These are phyloP conservation scores for Fomes fomentarius DNA, from an alignment of 1,284 basidiomycete species.

Conservation along the genomic window DNA sequence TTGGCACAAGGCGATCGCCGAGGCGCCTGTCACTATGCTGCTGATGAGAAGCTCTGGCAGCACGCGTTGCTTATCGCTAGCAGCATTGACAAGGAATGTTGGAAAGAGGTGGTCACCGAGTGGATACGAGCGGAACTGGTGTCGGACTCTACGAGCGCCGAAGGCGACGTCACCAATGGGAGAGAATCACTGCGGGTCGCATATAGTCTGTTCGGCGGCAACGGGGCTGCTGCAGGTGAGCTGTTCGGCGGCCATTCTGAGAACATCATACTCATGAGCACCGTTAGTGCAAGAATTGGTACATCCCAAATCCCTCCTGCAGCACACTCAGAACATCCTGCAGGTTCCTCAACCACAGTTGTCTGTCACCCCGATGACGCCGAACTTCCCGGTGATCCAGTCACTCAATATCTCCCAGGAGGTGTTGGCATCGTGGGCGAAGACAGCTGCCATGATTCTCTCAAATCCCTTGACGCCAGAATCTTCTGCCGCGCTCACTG, in stretches of 20 bases:
- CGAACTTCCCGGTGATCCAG: slow-evolving; percentile 55
- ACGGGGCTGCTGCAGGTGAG: slow-evolving; percentile 76
- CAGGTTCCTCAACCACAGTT: slow-evolving; percentile 44
- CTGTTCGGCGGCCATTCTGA: slow-evolving; percentile 9
- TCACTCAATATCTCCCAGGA: slow-evolving; percentile 54
- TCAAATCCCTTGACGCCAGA: slow-evolving; percentile 72
- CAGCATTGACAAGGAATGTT: slow-evolving; percentile 90
- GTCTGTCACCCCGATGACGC: slow-evolving; percentile 63
- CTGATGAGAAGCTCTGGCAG: slow-evolving; percentile 90
- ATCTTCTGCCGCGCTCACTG: slow-evolving; percentile 76
- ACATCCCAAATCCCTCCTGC: slow-evolving; percentile 58
- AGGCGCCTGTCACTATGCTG: slow-evolving; percentile 87
- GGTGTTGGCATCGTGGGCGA: slow-evolving; percentile 79
- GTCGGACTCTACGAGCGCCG: slow-evolving; percentile 28
- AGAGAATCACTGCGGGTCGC: slow-evolving; percentile 79
- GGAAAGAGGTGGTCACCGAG: slow-evolving; percentile 89
- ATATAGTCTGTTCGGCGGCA: slow-evolving; percentile 88
- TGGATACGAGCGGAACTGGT: slow-evolving; percentile 85
- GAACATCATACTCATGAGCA: not conserved
- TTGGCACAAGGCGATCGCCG: slow-evolving; percentile 84
- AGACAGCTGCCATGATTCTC: slow-evolving; percentile 85
- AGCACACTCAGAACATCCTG: slow-evolving; percentile 33
- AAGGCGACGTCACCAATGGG: slow-evolving; percentile 43
- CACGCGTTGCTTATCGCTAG: slow-evolving; percentile 97
- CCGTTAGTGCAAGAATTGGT: slow-evolving; percentile 75